These are phyloP conservation scores for Rutstroemia sp. DNA, from an alignment of 2,329 filamentous ascomycete genomes.

Conservation along the genomic window DNA sequence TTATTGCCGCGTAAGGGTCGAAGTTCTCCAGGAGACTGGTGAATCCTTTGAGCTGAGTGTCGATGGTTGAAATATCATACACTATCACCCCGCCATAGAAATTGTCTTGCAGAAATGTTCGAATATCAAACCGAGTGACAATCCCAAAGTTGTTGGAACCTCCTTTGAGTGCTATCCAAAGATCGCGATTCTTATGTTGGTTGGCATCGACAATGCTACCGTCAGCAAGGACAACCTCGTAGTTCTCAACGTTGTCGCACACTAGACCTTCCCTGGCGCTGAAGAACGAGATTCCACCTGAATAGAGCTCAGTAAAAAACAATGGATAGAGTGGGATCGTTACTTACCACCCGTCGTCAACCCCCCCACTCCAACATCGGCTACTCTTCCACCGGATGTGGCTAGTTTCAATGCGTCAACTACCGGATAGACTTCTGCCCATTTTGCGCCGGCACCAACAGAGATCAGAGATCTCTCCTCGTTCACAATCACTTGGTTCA, in stretches of 20 bases:
- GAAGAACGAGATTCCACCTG: constrained; percentile 19
- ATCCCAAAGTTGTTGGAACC: constrained; percentile 18
- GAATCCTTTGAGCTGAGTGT: background rate
- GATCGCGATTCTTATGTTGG: background rate
- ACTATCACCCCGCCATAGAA: background rate
- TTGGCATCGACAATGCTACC: background rate
- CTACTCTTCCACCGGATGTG: constrained; percentile 31
- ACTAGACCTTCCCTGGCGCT: constrained; percentile 13
- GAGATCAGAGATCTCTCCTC: constrained; percentile 23
- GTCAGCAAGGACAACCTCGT: background rate
- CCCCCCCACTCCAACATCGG: constrained; percentile 17
- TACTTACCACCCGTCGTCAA: constrained; percentile 15
- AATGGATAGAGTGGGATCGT: background rate
- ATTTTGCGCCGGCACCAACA: constrained; percentile 33
- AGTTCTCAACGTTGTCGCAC: constrained; percentile 15
- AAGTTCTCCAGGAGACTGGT: background rate
- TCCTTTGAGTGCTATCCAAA: background rate
- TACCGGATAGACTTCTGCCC: constrained; percentile 32
- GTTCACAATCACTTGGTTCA: constrained; percentile 23
- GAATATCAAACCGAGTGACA: constrained; percentile 29
- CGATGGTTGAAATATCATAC: background rate
- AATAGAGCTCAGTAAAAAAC: background rate
- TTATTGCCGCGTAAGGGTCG: background rate
- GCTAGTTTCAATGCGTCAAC: constrained; percentile 28
- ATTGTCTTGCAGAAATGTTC: background rate